Base-by-base conservation (phyloP, 176 grass and related monocot genomes). In the Aegilops bicornis region DNA sequence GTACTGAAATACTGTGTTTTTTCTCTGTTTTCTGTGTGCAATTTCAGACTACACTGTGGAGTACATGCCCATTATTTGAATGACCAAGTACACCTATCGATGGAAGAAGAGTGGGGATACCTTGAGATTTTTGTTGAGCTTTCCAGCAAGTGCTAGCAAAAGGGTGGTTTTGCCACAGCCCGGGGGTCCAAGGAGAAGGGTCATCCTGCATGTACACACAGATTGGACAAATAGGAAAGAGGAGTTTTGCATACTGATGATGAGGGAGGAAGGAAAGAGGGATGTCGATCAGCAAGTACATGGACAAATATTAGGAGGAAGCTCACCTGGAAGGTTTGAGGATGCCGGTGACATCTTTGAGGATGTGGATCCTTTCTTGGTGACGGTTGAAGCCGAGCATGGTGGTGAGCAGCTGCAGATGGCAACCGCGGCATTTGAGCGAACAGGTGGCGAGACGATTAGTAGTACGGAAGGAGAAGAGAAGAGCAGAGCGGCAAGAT, bases 141-240 rank as follows among this genome's bases (percentile, higher is more conserved):
- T 97, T 79, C 95, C 95, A 2, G 87, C 82, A 15, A 97, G 89
- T 31, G 92, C 91, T 74, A 66, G 86, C 71, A 97, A 74, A 45
- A 95, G 91, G 4, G 92, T 97, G 3, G 93, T 85, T 82, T 98
- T 98, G 27, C 95, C 93, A 77, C 91, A 87, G 74, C 91, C 89
- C 27, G 92, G 95, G 30, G 92, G 92, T 16, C 92, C 92, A 20
- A 97, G 89, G 24, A 97, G 82, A 23, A 97, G 95, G 59, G 91
- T 95, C 45, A 97, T 88, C 89, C 91, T 94, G 82, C 73, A 81
- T 35, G 67, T 5, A 17, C 35, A 7, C 27, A 79, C 16, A 60
- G 39, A 48, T 48, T 48, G 40, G 40, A 40, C 45, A 47, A 10
- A 24, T 63, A 33, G 32, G 32, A 33, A 33, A 33, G 32, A 33